Conservation (phyloP, 306 rosid species). For the Senna siamea region DNA sequence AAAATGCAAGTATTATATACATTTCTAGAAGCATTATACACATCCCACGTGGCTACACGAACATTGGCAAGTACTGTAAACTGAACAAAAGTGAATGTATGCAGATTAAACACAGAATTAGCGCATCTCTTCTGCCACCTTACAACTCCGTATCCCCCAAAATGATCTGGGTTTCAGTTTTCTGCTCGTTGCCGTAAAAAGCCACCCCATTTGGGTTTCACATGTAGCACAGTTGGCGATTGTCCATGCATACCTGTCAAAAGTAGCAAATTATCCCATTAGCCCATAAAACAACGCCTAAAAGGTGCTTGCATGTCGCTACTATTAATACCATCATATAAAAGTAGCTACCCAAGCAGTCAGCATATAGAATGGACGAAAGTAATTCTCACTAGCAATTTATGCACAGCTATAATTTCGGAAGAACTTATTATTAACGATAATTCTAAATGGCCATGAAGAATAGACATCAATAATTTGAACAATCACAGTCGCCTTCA, state of each 20-base stretch:
- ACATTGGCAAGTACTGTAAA: conserved; percentile 16
- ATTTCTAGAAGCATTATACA: conserved; percentile 10
- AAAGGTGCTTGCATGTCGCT: not conserved
- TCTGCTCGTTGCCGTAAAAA: conserved; percentile 71
- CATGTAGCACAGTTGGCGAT: conserved; percentile 70
- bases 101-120: conserved; percentile 15
- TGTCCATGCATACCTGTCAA: conserved; percentile 91
- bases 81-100: conserved; percentile 10
- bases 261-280: conserved; percentile 32
- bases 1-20: conserved; percentile 2
- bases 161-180: conserved; percentile 72
- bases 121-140: conserved; percentile 66
- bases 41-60: conserved; percentile 1
- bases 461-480: not conserved
- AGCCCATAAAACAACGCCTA: conserved; percentile 18
- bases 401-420: not conserved
- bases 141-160: conserved; percentile 87
- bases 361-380: not conserved
- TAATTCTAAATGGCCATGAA: not conserved
- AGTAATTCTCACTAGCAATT: not conserved
- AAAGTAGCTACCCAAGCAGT: conserved; percentile 3
- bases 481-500: not conserved
- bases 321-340: not conserved
- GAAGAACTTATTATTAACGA: not conserved
- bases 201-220: conserved; percentile 85